Conservation (phyloP, 768 basidiomycete species). For the Phanerochaete sordida region DNA sequence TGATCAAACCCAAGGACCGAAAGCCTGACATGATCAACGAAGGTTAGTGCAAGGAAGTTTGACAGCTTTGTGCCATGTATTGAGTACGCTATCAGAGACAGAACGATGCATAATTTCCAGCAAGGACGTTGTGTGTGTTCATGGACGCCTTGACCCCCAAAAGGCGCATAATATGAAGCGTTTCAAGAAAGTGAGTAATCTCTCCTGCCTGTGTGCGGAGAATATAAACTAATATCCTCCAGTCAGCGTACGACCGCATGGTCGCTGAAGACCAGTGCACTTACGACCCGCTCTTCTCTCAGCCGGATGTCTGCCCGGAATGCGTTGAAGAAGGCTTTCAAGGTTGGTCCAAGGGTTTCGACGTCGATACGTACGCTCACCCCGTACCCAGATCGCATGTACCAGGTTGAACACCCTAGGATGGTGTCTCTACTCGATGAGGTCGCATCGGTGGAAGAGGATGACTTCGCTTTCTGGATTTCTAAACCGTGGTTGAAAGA, state of each 20-base stretch:
- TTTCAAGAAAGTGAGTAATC: conserved; percentile 54
- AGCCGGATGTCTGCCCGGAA: conserved; percentile 52
- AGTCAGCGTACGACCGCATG: conserved; percentile 47
- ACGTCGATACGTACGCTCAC: background rate
- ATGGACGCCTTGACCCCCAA: conserved; percentile 58
- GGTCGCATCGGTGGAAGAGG: conserved; percentile 39
- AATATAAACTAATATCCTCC: background rate
- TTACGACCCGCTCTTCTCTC: conserved; percentile 45
- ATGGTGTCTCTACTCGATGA: conserved; percentile 59
- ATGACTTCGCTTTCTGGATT: conserved; percentile 58
- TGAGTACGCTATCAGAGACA: too few species aligned
- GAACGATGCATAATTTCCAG: conserved; percentile 24
- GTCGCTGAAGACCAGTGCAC: conserved; percentile 34
- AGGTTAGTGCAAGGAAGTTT: background rate
- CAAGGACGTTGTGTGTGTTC: conserved; percentile 56
- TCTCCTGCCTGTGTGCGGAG: background rate
- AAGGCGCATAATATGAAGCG: conserved; percentile 66
- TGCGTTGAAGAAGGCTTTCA: conserved; percentile 41
- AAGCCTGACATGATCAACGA: conserved; percentile 6
- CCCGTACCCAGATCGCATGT: conserved; percentile 53
- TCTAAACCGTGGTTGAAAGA: conserved; percentile 82
- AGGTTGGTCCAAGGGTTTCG: background rate
- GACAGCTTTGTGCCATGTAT: too few species aligned
- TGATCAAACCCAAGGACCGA: conserved; percentile 25
- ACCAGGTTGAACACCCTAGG: conserved; percentile 64